phyloP scores from a whole-genome alignment of 2,329 filamentous ascomycete species.

The Westerdykella ornata region DNA sequence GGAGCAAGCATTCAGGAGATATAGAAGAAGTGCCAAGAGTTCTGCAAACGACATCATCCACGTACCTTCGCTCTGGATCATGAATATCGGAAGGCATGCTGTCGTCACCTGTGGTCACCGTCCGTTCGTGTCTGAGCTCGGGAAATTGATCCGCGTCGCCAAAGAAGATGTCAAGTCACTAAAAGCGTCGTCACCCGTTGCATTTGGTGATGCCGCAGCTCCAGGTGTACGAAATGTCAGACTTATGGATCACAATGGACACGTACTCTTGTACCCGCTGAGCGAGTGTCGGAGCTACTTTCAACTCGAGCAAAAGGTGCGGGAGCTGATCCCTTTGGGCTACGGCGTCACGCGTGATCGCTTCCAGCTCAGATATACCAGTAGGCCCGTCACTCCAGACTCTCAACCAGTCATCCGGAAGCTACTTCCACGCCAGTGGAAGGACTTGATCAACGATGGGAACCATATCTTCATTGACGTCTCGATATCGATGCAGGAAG shows the following conservation, averaged over 20 bases:
- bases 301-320: slow-evolving; percentile 24
- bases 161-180: slow-evolving; percentile 14
- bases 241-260: slow-evolving; percentile 18
- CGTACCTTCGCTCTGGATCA: slow-evolving; percentile 27
- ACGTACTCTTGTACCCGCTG: slow-evolving; percentile 16
- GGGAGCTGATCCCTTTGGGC: slow-evolving; percentile 11
- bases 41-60: slow-evolving; percentile 16
- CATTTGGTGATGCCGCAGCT: neutral
- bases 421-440: slow-evolving; percentile 18
- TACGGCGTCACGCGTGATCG: neutral
- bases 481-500: neutral
- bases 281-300: slow-evolving; percentile 25
- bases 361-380: slow-evolving; percentile 9
- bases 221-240: slow-evolving; percentile 12
- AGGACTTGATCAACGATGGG: slow-evolving; percentile 10
- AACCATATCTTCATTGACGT: slow-evolving; percentile 21
- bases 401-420: slow-evolving; percentile 1
- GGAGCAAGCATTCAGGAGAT: slow-evolving; percentile 26
- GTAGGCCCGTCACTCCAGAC: no score
- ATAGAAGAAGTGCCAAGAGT: slow-evolving; percentile 10
- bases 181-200: neutral
- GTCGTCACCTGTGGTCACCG: slow-evolving; percentile 27
- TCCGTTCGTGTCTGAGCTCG: slow-evolving; percentile 16
- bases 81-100: slow-evolving; percentile 20
- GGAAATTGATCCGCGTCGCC: slow-evolving; percentile 22